A percentile compares a stretch with the other conserved stretches of the same genome.
These are phyloP conservation scores for Ceratobasidium sp. DNA, from an alignment of 1,284 basidiomycete species.

Conservation along the genomic window DNA sequence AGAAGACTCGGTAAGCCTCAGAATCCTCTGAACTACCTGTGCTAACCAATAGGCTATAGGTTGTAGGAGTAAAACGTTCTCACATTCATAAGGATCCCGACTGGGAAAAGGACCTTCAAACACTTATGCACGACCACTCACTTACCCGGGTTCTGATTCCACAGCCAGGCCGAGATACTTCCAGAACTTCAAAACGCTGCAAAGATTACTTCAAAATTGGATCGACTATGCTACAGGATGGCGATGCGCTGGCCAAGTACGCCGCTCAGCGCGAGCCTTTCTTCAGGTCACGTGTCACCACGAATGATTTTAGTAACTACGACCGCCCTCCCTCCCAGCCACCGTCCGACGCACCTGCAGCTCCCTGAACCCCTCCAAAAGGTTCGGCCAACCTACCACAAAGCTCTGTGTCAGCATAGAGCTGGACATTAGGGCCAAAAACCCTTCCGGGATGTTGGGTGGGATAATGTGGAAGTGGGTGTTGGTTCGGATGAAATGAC, in stretches of 20 bases:
- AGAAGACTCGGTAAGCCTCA: neutral
- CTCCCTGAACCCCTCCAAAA: neutral
- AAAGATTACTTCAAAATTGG: slow-evolving; percentile 6
- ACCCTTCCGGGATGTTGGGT: too few species aligned
- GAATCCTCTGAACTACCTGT: neutral
- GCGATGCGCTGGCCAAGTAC: neutral
- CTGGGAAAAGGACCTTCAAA: neutral
- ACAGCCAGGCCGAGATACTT: neutral
- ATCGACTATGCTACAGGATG: neutral
- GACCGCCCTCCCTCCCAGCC: neutral
- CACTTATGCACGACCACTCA: neutral
- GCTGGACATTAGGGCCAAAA: neutral
- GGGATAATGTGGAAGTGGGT: too few species aligned
- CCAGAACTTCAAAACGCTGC: neutral
- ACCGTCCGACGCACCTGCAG: neutral
- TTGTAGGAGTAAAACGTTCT: neutral
- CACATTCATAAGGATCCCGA: slow-evolving; percentile 13
- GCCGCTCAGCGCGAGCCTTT: neutral
- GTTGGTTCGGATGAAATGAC: neutral
- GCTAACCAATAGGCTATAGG: neutral
- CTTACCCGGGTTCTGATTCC: neutral
- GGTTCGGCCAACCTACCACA: neutral
- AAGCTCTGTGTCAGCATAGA: neutral
- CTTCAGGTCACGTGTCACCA: neutral
- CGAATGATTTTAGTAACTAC: neutral